Evolutionary conservation across 2,329 filamentous ascomycete genomes (phyloP).

Genomic region (Teratosphaeria zuluensis): DNA sequence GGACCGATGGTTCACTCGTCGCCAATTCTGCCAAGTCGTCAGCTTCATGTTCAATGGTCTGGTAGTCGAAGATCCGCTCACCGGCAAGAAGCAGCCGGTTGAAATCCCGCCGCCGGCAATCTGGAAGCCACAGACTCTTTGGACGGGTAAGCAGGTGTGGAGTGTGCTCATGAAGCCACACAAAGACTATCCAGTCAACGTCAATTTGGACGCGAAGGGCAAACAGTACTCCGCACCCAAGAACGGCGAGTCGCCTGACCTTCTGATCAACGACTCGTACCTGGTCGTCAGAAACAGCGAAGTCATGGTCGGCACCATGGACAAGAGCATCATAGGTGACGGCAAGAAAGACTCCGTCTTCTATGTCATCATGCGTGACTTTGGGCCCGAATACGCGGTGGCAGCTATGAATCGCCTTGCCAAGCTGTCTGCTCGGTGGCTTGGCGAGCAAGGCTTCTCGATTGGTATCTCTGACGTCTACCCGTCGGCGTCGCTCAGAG

Average conservation of each 20-base stretch:
- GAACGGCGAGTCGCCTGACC: conserved; percentile 60
- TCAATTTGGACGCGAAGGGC: conserved; percentile 91
- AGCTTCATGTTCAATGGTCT: conserved; percentile 85
- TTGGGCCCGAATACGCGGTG: conserved; percentile 78
- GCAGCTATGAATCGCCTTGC: conserved; percentile 89
- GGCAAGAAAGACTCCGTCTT: conserved; percentile 98
- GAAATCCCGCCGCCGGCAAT: conserved; percentile 82
- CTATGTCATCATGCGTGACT: conserved; percentile 93
- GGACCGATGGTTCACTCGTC: conserved; percentile 83
- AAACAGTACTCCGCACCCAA: conserved; percentile 62
- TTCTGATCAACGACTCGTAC: conserved; percentile 67
- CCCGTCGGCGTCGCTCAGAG: conserved; percentile 60
- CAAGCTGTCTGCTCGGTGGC: conserved; percentile 76
- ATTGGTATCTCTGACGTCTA: conserved; percentile 95
- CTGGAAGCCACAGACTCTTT: conserved; percentile 73
- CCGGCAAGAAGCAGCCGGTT: conserved; percentile 48
- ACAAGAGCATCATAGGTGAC: conserved; percentile 92
- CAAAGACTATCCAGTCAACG: conserved; percentile 65
- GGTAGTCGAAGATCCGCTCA: conserved; percentile 37
- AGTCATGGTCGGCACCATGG: conserved; percentile 95
- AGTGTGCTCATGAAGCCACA: conserved; percentile 86
- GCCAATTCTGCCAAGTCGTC: conserved; percentile 80
- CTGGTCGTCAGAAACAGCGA: conserved; percentile 92
- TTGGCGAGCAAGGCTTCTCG: conserved; percentile 88
- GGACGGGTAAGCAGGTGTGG: conserved; percentile 97